Percentiles rank a stretch among this genome's conserved stretches.
Evolutionary conservation across 2,329 filamentous ascomycete species (phyloP).

Genomic region (Paradendryphiella salina): DNA sequence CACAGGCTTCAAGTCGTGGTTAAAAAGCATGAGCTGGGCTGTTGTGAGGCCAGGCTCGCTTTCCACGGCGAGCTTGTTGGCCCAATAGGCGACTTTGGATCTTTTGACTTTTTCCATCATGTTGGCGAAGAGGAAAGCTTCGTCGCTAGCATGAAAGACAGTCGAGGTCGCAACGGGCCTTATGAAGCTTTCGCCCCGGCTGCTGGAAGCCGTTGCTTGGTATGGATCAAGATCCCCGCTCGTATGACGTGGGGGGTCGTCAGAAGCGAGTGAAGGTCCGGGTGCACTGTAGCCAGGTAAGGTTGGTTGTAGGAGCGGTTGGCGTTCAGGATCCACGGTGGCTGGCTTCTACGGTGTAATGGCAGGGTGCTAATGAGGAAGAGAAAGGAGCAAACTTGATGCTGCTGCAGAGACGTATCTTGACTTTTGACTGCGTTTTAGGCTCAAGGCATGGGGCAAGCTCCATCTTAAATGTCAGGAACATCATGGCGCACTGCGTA

Average conservation of each 20-base stretch:
- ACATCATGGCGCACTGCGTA: background rate
- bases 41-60: slow-evolving; percentile 75
- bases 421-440: background rate
- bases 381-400: background rate
- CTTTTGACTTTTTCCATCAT: slow-evolving; percentile 50
- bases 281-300: slow-evolving; percentile 17
- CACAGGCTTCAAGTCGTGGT: slow-evolving; percentile 72
- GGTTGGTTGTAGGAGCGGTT: slow-evolving; percentile 32
- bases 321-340: slow-evolving; percentile 29
- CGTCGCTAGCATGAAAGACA: slow-evolving; percentile 23
- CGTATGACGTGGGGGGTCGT: slow-evolving; percentile 36
- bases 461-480: slow-evolving; percentile 20
- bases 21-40: slow-evolving; percentile 83
- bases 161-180: slow-evolving; percentile 22
- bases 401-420: background rate
- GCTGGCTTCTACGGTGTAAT: slow-evolving; percentile 1
- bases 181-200: slow-evolving; percentile 26
- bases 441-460: slow-evolving; percentile 4
- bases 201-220: slow-evolving; percentile 25
- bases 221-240: slow-evolving; percentile 29
- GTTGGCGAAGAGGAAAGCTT: slow-evolving; percentile 11
- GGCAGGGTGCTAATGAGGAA: background rate
- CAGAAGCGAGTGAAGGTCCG: slow-evolving; percentile 20
- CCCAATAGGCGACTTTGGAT: slow-evolving; percentile 46
- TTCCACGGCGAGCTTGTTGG: slow-evolving; percentile 69